Evolutionary conservation across 176 grass and related monocot species (phyloP).

Genomic region (Avena insularis): DNA sequence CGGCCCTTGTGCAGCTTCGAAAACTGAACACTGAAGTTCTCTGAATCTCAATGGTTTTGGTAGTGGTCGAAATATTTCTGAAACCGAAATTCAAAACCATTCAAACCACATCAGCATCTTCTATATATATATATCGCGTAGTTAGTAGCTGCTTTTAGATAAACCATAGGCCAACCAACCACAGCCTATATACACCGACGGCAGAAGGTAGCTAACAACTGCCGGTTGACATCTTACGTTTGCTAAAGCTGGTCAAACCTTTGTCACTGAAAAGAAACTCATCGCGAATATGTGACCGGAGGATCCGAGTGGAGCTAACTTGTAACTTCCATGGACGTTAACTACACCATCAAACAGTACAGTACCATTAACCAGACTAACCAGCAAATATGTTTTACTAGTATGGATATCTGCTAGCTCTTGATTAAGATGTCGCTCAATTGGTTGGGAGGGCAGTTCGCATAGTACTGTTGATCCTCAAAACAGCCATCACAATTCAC

Average conservation of each 20-base stretch:
- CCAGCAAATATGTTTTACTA: too few species aligned
- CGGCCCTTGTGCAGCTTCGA: too few species aligned
- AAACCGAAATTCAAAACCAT: too few species aligned
- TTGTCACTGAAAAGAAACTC: background rate
- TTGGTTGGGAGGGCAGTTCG: background rate
- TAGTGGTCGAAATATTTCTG: too few species aligned
- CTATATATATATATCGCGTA: background rate
- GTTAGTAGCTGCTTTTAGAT: background rate
- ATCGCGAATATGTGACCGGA: background rate
- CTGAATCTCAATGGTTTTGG: too few species aligned
- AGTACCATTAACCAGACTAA: background rate
- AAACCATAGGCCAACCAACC: background rate
- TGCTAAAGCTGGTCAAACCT: constrained; percentile 7
- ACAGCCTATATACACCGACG: background rate
- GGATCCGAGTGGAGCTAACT: background rate
- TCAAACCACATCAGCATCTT: background rate
- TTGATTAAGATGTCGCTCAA: constrained; percentile 6
- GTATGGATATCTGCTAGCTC: background rate
- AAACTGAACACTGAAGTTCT: too few species aligned
- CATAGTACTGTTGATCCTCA: background rate
- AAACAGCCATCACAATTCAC: constrained; percentile 24
- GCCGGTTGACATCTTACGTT: background rate
- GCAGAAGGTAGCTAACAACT: background rate
- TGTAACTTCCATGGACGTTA: background rate
- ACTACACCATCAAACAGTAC: background rate